Conservation (phyloP, 2,329 filamentous ascomycete species). For the Clonostachys byssicola region DNA sequence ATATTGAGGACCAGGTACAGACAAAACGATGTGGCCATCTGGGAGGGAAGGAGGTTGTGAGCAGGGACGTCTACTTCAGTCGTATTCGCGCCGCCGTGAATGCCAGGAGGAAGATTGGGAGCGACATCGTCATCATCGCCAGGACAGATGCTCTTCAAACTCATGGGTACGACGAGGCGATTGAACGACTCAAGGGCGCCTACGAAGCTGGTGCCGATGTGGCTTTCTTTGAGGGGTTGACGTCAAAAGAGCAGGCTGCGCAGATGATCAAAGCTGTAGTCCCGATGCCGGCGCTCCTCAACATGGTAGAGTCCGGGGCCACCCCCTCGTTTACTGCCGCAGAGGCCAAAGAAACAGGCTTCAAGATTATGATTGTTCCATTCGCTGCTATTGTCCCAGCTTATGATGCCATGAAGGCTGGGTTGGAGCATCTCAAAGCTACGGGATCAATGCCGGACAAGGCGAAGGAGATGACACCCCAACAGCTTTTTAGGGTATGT, state of each 20-base stretch:
- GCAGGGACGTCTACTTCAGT: slow-evolving; percentile 40
- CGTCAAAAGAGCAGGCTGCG: slow-evolving; percentile 41
- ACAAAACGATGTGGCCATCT: slow-evolving; percentile 65
- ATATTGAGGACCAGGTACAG: slow-evolving; percentile 61
- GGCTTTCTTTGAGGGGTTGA: slow-evolving; percentile 56
- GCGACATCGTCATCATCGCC: slow-evolving; percentile 61
- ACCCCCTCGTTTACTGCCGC: slow-evolving; percentile 47
- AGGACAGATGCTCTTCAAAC: slow-evolving; percentile 57
- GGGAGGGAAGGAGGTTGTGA: slow-evolving; percentile 55
- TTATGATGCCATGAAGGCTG: slow-evolving; percentile 32
- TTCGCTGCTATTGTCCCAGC: slow-evolving; percentile 42
- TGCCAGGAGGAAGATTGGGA: slow-evolving; percentile 38
- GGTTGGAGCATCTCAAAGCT: slow-evolving; percentile 27
- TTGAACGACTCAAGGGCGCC: slow-evolving; percentile 44
- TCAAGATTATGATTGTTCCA: slow-evolving; percentile 55
- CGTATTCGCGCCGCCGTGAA: slow-evolving; percentile 51
- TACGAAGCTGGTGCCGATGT: slow-evolving; percentile 53
- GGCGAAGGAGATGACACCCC: slow-evolving; percentile 35
- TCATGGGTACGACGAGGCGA: slow-evolving; percentile 51
- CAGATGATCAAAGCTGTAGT: slow-evolving; percentile 39
- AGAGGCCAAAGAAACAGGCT: slow-evolving; percentile 51
- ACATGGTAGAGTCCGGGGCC: slow-evolving; percentile 52
- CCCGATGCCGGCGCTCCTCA: slow-evolving; percentile 47
- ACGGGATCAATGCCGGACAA: slow-evolving; percentile 22
- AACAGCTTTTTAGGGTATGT: slow-evolving; percentile 43